Evolutionary conservation across 2,329 filamentous ascomycete genomes (phyloP).

Genomic region (Exserohilum rostratum): DNA sequence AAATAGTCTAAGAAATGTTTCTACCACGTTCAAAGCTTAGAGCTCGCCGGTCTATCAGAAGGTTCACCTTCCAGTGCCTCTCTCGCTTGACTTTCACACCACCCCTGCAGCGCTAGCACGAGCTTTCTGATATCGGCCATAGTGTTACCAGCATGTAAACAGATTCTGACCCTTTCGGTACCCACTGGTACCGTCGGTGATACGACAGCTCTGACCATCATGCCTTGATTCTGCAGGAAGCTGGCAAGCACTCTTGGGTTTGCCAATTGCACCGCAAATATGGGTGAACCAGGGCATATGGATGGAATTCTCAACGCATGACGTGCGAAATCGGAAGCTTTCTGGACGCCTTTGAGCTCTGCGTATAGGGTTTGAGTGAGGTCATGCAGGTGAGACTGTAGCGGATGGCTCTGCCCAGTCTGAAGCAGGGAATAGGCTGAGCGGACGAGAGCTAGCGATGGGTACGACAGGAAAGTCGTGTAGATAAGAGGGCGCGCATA

Average conservation of each 20-base stretch:
- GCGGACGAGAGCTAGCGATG: conserved; percentile 50
- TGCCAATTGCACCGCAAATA: conserved; percentile 42
- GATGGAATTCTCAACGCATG: conserved; percentile 29
- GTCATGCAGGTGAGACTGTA: conserved; percentile 33
- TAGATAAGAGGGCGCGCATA: conserved; percentile 52
- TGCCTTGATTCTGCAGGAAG: conserved; percentile 34
- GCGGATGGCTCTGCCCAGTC: conserved; percentile 22
- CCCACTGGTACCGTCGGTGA: conserved; percentile 52
- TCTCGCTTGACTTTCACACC: conserved; percentile 26
- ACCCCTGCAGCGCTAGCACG: conserved; percentile 37
- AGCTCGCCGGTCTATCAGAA: not conserved
- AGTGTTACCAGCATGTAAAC: conserved; percentile 53
- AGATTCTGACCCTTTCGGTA: conserved; percentile 48
- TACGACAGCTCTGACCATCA: conserved; percentile 48
- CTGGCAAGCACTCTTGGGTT: conserved; percentile 36
- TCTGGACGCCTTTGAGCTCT: conserved; percentile 20
- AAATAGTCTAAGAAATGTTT: not conserved
- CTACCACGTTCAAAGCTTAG: conserved; percentile 3
- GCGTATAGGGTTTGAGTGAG: conserved; percentile 32
- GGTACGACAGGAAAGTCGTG: conserved; percentile 51
- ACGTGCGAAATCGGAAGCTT: conserved; percentile 13
- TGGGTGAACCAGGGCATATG: conserved; percentile 37
- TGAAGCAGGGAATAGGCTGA: conserved; percentile 38
- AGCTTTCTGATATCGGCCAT: conserved; percentile 43
- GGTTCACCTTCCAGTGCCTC: not conserved